Evolutionary conservation across 1,284 basidiomycete genomes (phyloP).

Genomic region (Schizophyllum commune): DNA sequence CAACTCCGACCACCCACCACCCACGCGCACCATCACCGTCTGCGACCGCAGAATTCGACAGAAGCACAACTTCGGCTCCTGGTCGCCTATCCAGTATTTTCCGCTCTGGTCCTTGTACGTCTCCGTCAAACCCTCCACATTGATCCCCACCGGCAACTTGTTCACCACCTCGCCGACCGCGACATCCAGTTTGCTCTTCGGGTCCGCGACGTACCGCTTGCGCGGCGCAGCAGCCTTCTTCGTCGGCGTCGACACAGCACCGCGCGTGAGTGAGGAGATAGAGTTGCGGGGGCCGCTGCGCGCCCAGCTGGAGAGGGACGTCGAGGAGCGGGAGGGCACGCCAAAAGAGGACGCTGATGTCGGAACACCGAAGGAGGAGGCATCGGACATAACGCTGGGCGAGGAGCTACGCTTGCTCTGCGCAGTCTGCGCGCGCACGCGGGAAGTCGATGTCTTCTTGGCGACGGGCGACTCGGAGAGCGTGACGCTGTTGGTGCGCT

Average conservation of each 20-base stretch:
- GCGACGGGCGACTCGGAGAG: conserved; percentile 24
- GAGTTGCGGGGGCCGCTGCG: conserved; percentile 52
- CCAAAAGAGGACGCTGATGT: conserved; percentile 26
- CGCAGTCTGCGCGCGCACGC: conserved; percentile 33
- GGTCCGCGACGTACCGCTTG: conserved; percentile 77
- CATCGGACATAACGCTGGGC: conserved; percentile 47
- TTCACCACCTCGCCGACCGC: conserved; percentile 91
- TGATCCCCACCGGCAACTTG: conserved; percentile 78
- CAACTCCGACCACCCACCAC: conserved; percentile 90
- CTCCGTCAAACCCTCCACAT: conserved; percentile 73
- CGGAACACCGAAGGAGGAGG: conserved; percentile 25
- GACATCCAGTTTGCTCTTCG: conserved; percentile 84
- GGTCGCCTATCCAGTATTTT: conserved; percentile 92
- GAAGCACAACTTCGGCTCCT: conserved; percentile 83
- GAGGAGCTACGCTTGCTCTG: conserved; percentile 38
- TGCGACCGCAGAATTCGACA: conserved; percentile 88
- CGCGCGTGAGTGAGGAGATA: conserved; percentile 35
- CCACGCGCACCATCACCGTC: conserved; percentile 92
- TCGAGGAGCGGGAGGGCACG: conserved; percentile 28
- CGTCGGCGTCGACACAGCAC: conserved; percentile 33
- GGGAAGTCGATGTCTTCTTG: conserved; percentile 23
- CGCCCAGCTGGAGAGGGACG: conserved; percentile 55
- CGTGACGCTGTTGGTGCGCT: conserved; percentile 62
- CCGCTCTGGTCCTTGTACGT: conserved; percentile 88
- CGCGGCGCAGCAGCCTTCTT: conserved; percentile 32